Evolutionary conservation across 495 filamentous ascomycete genomes (phyloP).

Genomic region (Pseudomonodictys pantanalensis): DNA sequence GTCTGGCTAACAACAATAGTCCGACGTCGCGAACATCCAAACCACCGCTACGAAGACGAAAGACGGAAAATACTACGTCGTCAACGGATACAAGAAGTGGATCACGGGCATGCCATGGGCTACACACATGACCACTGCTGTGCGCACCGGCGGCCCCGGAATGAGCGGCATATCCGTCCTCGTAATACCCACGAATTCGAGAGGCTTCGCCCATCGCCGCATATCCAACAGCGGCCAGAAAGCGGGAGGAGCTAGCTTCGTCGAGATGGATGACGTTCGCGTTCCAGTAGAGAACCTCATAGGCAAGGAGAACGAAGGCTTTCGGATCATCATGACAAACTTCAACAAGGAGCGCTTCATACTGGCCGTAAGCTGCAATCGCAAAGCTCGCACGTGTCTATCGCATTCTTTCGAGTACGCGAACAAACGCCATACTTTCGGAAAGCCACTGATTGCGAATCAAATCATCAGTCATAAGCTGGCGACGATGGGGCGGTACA

Average conservation of each 20-base stretch:
- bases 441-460: slow-evolving; percentile 39
- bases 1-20: neutral
- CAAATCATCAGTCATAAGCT: slow-evolving; percentile 42
- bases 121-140: slow-evolving; percentile 38
- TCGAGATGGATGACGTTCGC: slow-evolving; percentile 41
- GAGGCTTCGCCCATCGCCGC: slow-evolving; percentile 24
- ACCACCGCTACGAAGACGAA: slow-evolving; percentile 34
- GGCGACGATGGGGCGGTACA: slow-evolving; percentile 39
- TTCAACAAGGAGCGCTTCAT: slow-evolving; percentile 44
- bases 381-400: slow-evolving; percentile 40
- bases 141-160: slow-evolving; percentile 36
- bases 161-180: slow-evolving; percentile 35
- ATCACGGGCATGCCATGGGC: slow-evolving; percentile 38
- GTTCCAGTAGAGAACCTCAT: slow-evolving; percentile 42
- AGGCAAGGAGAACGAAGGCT: slow-evolving; percentile 43
- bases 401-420: slow-evolving; percentile 39
- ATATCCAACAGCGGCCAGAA: slow-evolving; percentile 40
- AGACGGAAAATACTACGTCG: slow-evolving; percentile 34
- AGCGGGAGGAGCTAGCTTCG: slow-evolving; percentile 38
- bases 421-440: slow-evolving; percentile 42
- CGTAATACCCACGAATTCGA: slow-evolving; percentile 30
- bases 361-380: slow-evolving; percentile 41
- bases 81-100: slow-evolving; percentile 40
- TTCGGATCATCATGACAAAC: slow-evolving; percentile 44
- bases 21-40: slow-evolving; percentile 34